Conservation (phyloP, 1,139 yeast genomes). For the Lodderomyces metapsilosis region DNA sequence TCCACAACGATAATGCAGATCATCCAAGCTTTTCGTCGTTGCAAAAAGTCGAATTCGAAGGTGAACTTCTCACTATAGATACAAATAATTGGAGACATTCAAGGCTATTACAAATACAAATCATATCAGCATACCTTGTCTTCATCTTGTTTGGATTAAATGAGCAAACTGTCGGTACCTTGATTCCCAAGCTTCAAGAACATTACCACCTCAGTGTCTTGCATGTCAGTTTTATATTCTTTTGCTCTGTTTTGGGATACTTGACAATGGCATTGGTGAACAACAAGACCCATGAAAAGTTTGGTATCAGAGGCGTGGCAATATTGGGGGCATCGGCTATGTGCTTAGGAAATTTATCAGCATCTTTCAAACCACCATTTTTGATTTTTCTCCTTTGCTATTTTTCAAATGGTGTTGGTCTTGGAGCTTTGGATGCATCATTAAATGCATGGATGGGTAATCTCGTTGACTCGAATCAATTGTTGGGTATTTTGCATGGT, state of each 20-base stretch:
- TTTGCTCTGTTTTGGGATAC: conserved; percentile 38
- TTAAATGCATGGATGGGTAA: conserved; percentile 60
- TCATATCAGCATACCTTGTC: conserved; percentile 33
- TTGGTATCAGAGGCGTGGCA: conserved; percentile 42
- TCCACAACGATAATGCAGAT: neutral
- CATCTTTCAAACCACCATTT: conserved; percentile 37
- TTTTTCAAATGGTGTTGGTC: conserved; percentile 53
- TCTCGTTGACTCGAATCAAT: conserved; percentile 56
- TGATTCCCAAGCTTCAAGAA: conserved; percentile 48
- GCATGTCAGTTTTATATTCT: conserved; percentile 33
- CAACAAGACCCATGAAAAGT: conserved; percentile 27
- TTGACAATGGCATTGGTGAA: conserved; percentile 38
- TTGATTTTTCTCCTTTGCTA: conserved; percentile 34
- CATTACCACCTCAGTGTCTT: conserved; percentile 46
- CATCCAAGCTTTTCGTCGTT: neutral
- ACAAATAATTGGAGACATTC: conserved; percentile 43
- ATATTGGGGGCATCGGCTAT: conserved; percentile 30
- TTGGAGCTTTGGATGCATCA: conserved; percentile 61
- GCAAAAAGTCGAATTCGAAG: conserved; percentile 23
- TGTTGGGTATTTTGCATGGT: conserved; percentile 67
- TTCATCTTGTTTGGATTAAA: conserved; percentile 51
- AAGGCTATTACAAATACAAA: conserved; percentile 35
- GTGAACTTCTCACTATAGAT: conserved; percentile 29
- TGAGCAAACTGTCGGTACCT: conserved; percentile 58
- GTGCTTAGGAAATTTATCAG: conserved; percentile 28